Evolutionary conservation across 2,329 filamentous ascomycete species (phyloP).

Genomic region (Thielaviopsis populi): DNA sequence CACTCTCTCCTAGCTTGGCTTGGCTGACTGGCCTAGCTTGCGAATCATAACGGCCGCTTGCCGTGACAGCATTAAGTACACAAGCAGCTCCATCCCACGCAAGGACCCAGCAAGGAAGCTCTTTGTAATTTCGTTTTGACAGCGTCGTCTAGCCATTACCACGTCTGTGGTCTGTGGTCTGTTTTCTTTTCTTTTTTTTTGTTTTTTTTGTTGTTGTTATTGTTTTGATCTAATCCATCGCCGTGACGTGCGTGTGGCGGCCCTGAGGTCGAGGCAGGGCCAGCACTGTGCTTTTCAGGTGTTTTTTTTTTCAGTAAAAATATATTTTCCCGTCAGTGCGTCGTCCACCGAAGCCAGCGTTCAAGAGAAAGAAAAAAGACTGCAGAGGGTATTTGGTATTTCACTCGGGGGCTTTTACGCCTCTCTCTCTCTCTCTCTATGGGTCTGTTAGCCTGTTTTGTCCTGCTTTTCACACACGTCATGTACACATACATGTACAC

Average conservation of each 20-base stretch:
- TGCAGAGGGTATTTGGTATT: too few relatives aligned
- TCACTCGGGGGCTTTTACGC: too few relatives aligned
- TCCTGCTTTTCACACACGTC: neutral
- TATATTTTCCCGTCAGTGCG: neutral
- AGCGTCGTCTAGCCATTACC: neutral
- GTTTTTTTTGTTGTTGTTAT: conserved; percentile 1
- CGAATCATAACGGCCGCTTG: neutral
- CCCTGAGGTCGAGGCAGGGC: neutral
- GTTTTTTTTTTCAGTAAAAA: neutral
- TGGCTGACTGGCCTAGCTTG: neutral
- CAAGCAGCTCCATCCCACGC: neutral
- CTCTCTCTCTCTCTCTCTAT: too few relatives aligned
- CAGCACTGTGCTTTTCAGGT: neutral
- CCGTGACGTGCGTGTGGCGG: neutral
- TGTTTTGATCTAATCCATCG: neutral
- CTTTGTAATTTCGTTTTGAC: neutral
- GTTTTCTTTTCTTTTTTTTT: neutral
- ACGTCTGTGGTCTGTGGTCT: neutral
- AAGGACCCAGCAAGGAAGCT: neutral
- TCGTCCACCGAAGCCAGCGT: neutral
- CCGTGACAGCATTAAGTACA: neutral
- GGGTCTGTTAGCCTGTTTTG: neutral
- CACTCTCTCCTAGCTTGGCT: too few relatives aligned
- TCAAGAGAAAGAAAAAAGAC: neutral
- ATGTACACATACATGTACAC: neutral